Evolutionary conservation across 331 rosid species (phyloP).

Genomic region (Rosa hybrid): DNA sequence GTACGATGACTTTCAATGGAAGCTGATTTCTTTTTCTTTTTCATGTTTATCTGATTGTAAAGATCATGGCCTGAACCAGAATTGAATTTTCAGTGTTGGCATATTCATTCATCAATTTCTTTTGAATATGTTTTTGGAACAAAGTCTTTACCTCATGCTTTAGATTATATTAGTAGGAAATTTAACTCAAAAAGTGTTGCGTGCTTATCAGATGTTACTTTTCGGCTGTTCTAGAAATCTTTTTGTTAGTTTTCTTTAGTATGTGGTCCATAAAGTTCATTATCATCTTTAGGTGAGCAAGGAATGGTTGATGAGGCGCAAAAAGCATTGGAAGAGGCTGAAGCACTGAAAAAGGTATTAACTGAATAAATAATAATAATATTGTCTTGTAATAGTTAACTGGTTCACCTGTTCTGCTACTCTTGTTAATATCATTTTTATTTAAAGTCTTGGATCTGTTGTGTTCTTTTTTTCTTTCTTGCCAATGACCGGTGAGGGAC

Average conservation of each 20-base stretch:
- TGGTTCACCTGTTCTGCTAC: not conserved
- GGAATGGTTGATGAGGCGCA: conserved; percentile 99
- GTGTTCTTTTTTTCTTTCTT: not conserved
- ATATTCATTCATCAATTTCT: not conserved
- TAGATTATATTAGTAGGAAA: not conserved
- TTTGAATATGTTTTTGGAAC: not conserved
- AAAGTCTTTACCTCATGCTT: not conserved
- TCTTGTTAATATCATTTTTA: not conserved
- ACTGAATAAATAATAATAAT: not conserved
- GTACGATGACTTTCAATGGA: not conserved
- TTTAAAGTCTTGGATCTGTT: not conserved
- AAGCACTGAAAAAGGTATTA: conserved; percentile 91
- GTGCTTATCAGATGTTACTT: not conserved
- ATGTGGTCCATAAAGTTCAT: conserved; percentile 10
- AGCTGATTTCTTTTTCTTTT: not conserved
- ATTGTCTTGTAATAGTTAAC: conserved; percentile 7
- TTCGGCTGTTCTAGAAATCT: not conserved
- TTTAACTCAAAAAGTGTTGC: not conserved
- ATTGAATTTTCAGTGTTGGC: not conserved
- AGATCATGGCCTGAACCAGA: not conserved
- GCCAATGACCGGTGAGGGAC: not conserved
- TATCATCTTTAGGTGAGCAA: conserved; percentile 80
- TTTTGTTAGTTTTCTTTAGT: not conserved
- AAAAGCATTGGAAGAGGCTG: conserved; percentile 98
- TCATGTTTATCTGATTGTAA: not conserved